phyloP scores from a whole-genome alignment of 352 stramenopile genomes.

The Phytophthora constricta region DNA sequence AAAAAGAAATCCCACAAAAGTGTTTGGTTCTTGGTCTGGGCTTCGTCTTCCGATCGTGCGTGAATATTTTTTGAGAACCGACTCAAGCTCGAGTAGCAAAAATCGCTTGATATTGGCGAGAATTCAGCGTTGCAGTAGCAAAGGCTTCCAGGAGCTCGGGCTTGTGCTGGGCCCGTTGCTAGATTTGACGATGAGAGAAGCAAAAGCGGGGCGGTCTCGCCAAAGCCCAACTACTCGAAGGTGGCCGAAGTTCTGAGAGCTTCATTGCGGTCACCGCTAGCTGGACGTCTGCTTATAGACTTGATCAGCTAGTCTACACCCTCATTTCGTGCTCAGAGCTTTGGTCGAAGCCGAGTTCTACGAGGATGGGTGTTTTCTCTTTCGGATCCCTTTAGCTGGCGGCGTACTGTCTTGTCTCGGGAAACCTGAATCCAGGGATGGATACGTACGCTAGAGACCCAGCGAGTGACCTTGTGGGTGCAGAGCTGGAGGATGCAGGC shows the following conservation, averaged over 20 bases:
- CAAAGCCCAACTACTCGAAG: not conserved
- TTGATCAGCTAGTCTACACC: constrained; percentile 28
- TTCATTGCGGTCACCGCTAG: not conserved
- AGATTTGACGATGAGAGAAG: constrained; percentile 13
- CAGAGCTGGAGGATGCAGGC: constrained; percentile 1
- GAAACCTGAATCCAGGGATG: constrained; percentile 17
- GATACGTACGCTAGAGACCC: constrained; percentile 13
- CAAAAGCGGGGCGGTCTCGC: not conserved
- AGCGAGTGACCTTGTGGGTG: constrained; percentile 17
- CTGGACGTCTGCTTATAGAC: constrained; percentile 1
- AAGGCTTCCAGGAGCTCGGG: constrained; percentile 44
- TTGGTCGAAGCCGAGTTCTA: constrained; percentile 32
- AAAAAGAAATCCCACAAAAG: too few species aligned
- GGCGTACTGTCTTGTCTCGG: constrained; percentile 39
- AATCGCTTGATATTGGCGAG: constrained; percentile 16
- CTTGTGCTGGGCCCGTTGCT: constrained; percentile 28
- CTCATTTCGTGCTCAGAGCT: constrained; percentile 39
- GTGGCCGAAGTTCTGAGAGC: not conserved
- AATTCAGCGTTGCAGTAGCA: constrained; percentile 39
- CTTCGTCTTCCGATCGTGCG: too few species aligned
- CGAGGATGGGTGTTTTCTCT: constrained; percentile 33
- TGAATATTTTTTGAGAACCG: too few species aligned
- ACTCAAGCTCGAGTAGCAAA: not conserved
- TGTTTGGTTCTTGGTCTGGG: too few species aligned
- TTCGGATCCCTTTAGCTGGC: constrained; percentile 9